Evolutionary conservation across 306 rosid genomes (phyloP), one percentile per base, ranked within the genome.

Genomic region (Hippophae gyantsensis): DNA sequence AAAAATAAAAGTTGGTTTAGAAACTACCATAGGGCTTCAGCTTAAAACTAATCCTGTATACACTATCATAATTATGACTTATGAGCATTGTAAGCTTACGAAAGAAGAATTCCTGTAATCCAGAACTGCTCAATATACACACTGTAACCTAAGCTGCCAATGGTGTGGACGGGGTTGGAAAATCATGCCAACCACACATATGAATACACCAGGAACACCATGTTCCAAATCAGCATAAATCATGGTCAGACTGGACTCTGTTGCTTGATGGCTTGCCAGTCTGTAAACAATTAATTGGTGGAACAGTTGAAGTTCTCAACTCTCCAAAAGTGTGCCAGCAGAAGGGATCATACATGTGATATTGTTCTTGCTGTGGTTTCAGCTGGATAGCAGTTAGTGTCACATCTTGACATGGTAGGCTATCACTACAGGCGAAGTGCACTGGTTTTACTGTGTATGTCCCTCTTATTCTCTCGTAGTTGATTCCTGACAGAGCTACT

Each of bases 271-370:
- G 98, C 81, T 92, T 92, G 55, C 98, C 96, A 3, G 83, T 69
- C 72, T 81, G 89, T 43, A 92, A 70, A 64, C 98, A 92, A 47
- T 50, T 74, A 45, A 92, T 87, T 56, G 98, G 98, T 2, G 98
- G 98, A 40, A 82, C 59, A 5, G 95, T 87, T 1, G 96, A 87
- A 67, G 96, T 77, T 66, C 72, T 81, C 64, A 87, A 58, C 68
- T 92, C 92, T 58, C 96, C 98, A 11, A 79, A 92, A 61, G 98
- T 67, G 71, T 87, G 70, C 99, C 99, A 93, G 80, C 99, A 93
- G 74, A 84, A 93, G 62, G 99, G 89, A 32, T 79, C 77, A 57
- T 84, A 46, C 48, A 71, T 60, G 10, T 10, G 52, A 11, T 64
- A 13, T n/a, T 72, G 13, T 56, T 43, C 57, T 54, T 74, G 68